Conservation (phyloP, 495 filamentous ascomycete species). For the Geoglossum glabrum region DNA sequence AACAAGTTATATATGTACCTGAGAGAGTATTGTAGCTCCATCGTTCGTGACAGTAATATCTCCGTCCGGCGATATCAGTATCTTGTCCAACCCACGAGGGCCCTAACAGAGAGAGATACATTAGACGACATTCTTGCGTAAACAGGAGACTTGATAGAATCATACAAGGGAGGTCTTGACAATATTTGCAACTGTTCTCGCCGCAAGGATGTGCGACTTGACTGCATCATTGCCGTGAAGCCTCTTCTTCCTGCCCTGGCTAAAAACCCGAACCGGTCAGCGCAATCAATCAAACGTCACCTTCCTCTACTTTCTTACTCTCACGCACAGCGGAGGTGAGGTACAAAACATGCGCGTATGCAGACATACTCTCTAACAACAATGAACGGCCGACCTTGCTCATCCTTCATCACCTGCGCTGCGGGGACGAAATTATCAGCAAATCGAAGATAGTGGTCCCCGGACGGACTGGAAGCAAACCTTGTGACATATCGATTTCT, state of each 20-base stretch:
- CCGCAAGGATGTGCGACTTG: constrained; percentile 93
- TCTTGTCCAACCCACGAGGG: constrained; percentile 94
- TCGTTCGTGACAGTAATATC: constrained; percentile 99
- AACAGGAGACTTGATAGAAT: background rate
- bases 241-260: constrained; percentile 95
- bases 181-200: constrained; percentile 86
- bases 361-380: constrained; percentile 84
- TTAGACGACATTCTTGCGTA: background rate
- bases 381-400: constrained; percentile 92
- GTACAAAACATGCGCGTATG: background rate
- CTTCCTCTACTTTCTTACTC: background rate
- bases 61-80: constrained; percentile 94
- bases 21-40: constrained; percentile 86
- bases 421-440: constrained; percentile 7
- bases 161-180: constrained; percentile 80
- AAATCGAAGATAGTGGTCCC: background rate
- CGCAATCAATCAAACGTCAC: background rate
- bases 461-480: constrained; percentile 19
- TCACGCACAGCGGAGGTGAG: background rate
- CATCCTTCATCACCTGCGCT: constrained; percentile 72
- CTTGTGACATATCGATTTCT: constrained; percentile 63
- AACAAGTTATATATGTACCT: constrained; percentile 29
- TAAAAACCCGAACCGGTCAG: constrained; percentile 17
- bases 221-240: constrained; percentile 91
- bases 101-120: constrained; percentile 28